A percentile compares a stretch with the other conserved stretches of the same genome.
phyloP scores from a whole-genome alignment of 1,284 basidiomycete genomes.

The Leccinum cinnamomeum region DNA sequence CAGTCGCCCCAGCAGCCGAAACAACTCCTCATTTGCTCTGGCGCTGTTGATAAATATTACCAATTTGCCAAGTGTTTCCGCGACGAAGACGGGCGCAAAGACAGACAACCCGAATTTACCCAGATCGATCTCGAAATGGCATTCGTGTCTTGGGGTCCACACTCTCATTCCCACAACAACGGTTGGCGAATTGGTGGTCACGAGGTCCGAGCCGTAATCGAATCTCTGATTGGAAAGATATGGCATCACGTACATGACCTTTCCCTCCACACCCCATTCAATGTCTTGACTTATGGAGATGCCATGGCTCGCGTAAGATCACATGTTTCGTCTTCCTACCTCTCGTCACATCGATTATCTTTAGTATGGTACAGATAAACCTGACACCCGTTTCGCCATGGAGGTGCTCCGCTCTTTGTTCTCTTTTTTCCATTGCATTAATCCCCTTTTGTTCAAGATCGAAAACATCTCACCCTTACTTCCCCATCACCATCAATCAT shows the following conservation, averaged over 20 bases:
- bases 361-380: constrained; percentile 94
- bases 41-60: constrained; percentile 87
- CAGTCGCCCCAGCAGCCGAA: constrained; percentile 98
- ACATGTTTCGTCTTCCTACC: constrained; percentile 4
- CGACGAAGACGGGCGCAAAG: constrained; percentile 92
- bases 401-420: constrained; percentile 52
- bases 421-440: constrained; percentile 10
- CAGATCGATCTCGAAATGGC: constrained; percentile 97
- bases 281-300: constrained; percentile 81
- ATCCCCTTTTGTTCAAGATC: constrained; percentile 43
- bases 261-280: constrained; percentile 60
- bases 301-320: constrained; percentile 78
- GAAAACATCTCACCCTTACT: constrained; percentile 50
- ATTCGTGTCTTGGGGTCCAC: constrained; percentile 74
- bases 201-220: constrained; percentile 76
- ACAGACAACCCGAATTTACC: constrained; percentile 96
- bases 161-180: constrained; percentile 26
- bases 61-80: constrained; percentile 94
- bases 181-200: constrained; percentile 83
- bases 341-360: constrained; percentile 19
- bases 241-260: constrained; percentile 69
- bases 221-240: constrained; percentile 68
- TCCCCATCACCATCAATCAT: constrained; percentile 37
- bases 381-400: constrained; percentile 85
- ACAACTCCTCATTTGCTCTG: constrained; percentile 89